phyloP scores from a whole-genome alignment of 2,329 filamentous ascomycete genomes.

The Penicillium crustosum region DNA sequence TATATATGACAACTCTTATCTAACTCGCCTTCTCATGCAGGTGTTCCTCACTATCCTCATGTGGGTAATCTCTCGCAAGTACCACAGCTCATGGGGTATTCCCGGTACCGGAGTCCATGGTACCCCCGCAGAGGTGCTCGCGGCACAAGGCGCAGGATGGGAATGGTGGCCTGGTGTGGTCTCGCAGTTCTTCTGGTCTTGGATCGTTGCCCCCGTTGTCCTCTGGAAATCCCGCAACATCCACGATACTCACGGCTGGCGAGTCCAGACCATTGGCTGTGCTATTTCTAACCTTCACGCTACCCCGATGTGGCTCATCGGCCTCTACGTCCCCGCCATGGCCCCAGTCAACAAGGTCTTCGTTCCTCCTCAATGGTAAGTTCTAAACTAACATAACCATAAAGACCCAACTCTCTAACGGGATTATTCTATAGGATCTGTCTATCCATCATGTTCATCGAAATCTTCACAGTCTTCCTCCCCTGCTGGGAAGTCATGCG shows the following conservation, averaged over 20 bases:
- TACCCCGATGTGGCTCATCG: conserved; percentile 64
- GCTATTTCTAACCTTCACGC: conserved; percentile 57
- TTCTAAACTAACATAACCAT: not conserved
- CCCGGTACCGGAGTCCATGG: conserved; percentile 56
- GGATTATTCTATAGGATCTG: conserved; percentile 43
- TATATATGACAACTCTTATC: conserved; percentile 1
- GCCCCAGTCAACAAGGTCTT: conserved; percentile 55
- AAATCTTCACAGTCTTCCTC: conserved; percentile 64
- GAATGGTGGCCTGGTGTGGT: conserved; percentile 55
- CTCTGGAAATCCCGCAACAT: conserved; percentile 63
- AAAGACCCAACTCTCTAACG: not conserved
- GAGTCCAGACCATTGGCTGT: conserved; percentile 59
- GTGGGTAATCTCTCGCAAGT: conserved; percentile 63
- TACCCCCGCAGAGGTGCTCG: conserved; percentile 42
- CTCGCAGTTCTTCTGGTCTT: conserved; percentile 29
- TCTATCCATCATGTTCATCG: conserved; percentile 61
- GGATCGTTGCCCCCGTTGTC: conserved; percentile 32
- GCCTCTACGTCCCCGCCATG: conserved; percentile 56
- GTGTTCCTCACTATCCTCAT: conserved; percentile 59
- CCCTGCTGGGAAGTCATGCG: conserved; percentile 59
- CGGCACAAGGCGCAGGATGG: conserved; percentile 52
- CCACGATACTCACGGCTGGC: conserved; percentile 66
- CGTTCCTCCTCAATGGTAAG: conserved; percentile 58
- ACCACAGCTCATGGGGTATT: conserved; percentile 53
- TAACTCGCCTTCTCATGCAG: conserved; percentile 38